Evolutionary conservation across 1,139 yeast genomes (phyloP), one percentile per base, ranked within the genome.

Genomic region (Petasospora fabianii): DNA sequence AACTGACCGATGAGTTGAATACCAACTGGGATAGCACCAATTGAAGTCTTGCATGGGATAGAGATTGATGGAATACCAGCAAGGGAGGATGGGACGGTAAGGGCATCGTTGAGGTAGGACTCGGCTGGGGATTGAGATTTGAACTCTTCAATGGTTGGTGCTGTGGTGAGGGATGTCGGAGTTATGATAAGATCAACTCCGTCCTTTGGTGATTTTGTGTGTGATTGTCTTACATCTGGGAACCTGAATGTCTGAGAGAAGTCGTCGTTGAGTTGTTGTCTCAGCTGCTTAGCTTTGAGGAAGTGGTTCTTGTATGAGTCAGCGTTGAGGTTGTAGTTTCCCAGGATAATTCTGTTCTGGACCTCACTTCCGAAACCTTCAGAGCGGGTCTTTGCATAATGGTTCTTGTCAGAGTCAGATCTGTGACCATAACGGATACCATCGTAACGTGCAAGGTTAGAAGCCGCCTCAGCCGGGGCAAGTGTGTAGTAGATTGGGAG

Each of bases 391-490:
- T 69, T 65, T 1, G 74, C 71, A 44, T 79, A 82, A 9, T 68
- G 56, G 27, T 60, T 58, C 19, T 56, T 60, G 14, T 64, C 68
- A 20, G 63, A 61, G 16, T 67, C 66, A 2, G 76, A 71, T 31
- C 80, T 62, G 21, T 60, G 62, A 0, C 97, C 97, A 55, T 84
- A 94, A 37, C 97, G 68, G 18, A 90, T 67, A 2, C 98, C 98
- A 61, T 92, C 98, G 54, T 75, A 94, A 27, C 97, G 69, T 2
- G 96, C 76, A 34, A 94, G 69, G 57, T 94, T 92, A 0, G 98
- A 90, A 0, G 95, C 81, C 0, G 97, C 97, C 56, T 94, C 98
- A 0, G 97, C 85, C 0, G 97, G 86, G 1, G 94, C 88, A 27
- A 94, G 55, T 0, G 96, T 83, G 55, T 85, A 90, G 60, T 94